A percentile compares a stretch with the other conserved stretches of the same genome.
phyloP scores from a whole-genome alignment of 257 asterid species.

The Solanum megistacrolobum region DNA sequence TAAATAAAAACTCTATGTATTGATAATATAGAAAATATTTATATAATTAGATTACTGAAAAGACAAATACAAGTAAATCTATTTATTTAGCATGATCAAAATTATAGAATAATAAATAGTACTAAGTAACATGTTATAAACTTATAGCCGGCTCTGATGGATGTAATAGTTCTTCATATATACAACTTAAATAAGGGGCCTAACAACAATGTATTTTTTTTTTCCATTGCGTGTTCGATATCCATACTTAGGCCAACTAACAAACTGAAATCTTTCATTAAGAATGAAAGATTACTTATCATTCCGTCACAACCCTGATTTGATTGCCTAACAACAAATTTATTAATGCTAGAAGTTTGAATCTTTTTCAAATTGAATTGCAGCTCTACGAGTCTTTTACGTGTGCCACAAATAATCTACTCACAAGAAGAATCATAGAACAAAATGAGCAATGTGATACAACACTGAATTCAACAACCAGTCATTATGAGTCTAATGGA shows the following conservation, averaged over 20 bases:
- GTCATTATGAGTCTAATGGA: background rate
- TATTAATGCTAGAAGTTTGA: background rate
- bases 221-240: background rate
- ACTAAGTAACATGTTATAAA: no score
- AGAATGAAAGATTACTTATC: background rate
- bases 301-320: no score
- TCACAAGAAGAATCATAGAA: background rate
- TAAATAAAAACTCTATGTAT: background rate
- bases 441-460: background rate
- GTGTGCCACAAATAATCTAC: background rate
- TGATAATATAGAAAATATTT: background rate
- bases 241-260: background rate
- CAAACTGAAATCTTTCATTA: no score
- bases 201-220: no score
- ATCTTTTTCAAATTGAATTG: background rate
- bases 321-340: background rate
- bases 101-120: no score
- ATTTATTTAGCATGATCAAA: no score
- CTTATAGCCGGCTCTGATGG: background rate
- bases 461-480: constrained; percentile 15
- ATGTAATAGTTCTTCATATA: background rate
- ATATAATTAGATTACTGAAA: background rate
- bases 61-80: background rate
- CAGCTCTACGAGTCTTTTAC: background rate
- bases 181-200: background rate